Evolutionary conservation across 352 stramenopile species (phyloP).

Genomic region (Plasmopara halstedii): DNA sequence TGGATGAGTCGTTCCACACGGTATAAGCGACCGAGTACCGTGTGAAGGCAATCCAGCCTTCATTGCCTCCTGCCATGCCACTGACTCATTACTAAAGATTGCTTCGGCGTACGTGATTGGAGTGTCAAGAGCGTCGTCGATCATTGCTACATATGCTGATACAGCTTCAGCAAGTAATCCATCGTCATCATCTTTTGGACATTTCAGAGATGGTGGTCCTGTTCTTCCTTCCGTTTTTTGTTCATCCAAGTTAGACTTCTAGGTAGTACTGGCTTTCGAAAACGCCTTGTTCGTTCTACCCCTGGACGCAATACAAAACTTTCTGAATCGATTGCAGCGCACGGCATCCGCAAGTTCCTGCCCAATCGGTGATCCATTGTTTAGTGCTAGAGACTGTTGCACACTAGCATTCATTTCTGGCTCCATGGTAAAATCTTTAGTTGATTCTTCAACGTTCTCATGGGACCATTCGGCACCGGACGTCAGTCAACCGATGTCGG

Average conservation of each 20-base stretch:
- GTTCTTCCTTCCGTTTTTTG: not conserved
- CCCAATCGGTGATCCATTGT: too few relatives aligned
- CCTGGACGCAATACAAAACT: not conserved
- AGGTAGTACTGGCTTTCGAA: not conserved
- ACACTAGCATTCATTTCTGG: too few relatives aligned
- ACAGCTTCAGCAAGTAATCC: not conserved
- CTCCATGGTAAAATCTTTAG: too few relatives aligned
- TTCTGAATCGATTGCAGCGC: not conserved
- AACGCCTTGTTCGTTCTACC: not conserved
- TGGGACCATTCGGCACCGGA: too few relatives aligned
- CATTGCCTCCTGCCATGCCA: too few relatives aligned
- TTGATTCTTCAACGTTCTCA: too few relatives aligned
- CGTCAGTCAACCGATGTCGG: too few relatives aligned
- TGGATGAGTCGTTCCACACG: too few relatives aligned
- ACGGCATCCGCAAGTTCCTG: not conserved
- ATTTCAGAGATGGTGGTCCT: not conserved
- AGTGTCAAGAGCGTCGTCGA: not conserved
- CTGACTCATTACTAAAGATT: too few relatives aligned
- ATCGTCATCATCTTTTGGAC: not conserved
- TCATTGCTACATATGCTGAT: not conserved
- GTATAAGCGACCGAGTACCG: too few relatives aligned
- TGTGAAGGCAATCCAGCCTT: too few relatives aligned
- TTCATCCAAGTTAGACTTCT: not conserved
- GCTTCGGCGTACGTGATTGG: not conserved
- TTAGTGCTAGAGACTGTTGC: too few relatives aligned